Evolutionary conservation across 1,284 basidiomycete species (phyloP).

Genomic region (Cutaneotrichosporon cavernicola): DNA sequence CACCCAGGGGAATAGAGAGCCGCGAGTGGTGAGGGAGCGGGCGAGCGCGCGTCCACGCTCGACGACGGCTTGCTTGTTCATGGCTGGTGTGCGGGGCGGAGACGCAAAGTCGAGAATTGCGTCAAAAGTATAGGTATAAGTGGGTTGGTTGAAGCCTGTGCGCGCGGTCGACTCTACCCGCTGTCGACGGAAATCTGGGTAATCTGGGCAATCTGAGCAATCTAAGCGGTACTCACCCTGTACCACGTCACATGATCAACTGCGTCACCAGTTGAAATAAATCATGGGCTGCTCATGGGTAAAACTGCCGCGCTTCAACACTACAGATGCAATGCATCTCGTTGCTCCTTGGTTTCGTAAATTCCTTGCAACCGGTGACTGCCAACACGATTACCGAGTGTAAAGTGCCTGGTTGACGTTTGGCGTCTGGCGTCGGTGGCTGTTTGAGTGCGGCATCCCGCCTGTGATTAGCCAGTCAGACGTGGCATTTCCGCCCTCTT

Average conservation of each 20-base stretch:
- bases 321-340: background rate
- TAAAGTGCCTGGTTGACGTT: background rate
- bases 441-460: too few relatives aligned
- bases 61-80: background rate
- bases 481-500: background rate
- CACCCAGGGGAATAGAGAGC: slow-evolving; percentile 45
- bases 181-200: background rate
- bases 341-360: background rate
- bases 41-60: slow-evolving; percentile 12
- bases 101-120: background rate
- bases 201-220: too few relatives aligned
- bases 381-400: background rate
- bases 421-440: too few relatives aligned
- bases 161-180: background rate
- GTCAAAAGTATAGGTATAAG: background rate
- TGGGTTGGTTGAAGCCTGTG: background rate
- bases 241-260: background rate
- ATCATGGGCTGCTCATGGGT: background rate
- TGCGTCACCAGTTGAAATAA: background rate
- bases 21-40: slow-evolving; percentile 17
- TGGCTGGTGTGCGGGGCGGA: background rate
- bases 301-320: background rate
- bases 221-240: background rate
- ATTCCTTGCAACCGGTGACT: background rate
- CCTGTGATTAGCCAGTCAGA: background rate